phyloP scores from a whole-genome alignment of 192 early-diverging fungal species.

The Bifiguratus adelaidae region DNA sequence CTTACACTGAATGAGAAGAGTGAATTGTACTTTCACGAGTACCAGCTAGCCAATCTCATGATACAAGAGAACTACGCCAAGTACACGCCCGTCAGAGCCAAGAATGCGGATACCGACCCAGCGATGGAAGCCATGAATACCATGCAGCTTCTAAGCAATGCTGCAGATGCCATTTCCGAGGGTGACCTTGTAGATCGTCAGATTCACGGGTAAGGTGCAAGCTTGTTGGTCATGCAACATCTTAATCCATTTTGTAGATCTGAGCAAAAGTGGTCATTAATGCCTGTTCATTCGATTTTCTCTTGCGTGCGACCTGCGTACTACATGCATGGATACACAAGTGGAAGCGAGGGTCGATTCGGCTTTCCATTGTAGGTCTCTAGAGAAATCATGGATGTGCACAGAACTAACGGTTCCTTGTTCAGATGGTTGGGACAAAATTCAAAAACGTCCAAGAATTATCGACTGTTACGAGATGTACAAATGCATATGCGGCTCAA shows the following conservation, averaged over 20 bases:
- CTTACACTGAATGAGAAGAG: conserved; percentile 61
- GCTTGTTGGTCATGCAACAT: not conserved
- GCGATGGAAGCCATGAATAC: conserved; percentile 23
- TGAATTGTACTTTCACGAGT: conserved; percentile 89
- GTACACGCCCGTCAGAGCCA: conserved; percentile 6
- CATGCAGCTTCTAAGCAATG: conserved; percentile 60
- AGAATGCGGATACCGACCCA: not conserved
- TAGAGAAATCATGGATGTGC: conserved; percentile 13
- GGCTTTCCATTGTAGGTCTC: conserved; percentile 28
- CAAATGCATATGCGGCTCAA: conserved; percentile 78
- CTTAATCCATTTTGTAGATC: conserved; percentile 29
- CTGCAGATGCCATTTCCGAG: conserved; percentile 79
- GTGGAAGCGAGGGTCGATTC: conserved; percentile 6
- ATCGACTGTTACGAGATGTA: conserved; percentile 68
- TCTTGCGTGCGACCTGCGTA: conserved; percentile 81
- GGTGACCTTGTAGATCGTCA: conserved; percentile 69
- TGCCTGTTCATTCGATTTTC: conserved; percentile 78
- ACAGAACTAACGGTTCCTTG: not conserved
- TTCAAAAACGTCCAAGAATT: conserved; percentile 64
- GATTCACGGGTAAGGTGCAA: conserved; percentile 48
- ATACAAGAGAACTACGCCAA: conserved; percentile 48
- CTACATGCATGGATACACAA: conserved; percentile 58
- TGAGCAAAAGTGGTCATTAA: conserved; percentile 78
- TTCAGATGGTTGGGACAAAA: conserved; percentile 84
- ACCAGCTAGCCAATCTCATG: conserved; percentile 79